Base-by-base conservation (phyloP, 345 rosid species). In the Barbarea vulgaris region DNA sequence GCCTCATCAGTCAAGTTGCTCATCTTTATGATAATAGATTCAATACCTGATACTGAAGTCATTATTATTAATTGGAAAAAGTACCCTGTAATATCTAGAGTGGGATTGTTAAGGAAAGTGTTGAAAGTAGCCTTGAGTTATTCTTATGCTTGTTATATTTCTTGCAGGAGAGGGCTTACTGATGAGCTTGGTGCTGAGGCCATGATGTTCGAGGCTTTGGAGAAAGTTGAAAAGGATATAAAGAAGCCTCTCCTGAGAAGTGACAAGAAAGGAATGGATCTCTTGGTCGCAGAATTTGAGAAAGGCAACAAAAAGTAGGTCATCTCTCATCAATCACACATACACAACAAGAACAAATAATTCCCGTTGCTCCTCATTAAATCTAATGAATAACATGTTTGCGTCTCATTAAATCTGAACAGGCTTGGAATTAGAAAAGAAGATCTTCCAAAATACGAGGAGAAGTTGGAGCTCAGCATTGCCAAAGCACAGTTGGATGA, bases 191-290 rank as follows among this genome's bases (percentile, higher is more conserved):
- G 98, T 81, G 89, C 86, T 8, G 99, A 96, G 87, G 87, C 87
- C 67, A 86, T 90, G 99, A 93, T 91, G 96, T 86, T 96, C 73
- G 96, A 89, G 73, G 97, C 98, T 56, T 70, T 96, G 78, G 99
- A 93, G 64, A 96, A 96, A 80, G 87, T 93, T 63, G 99, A 96
- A 64, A 89, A 86, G 30, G 95, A 96, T 66, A 84, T 90, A 25
- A 93, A 96, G 86, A 89, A 91, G 76, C 98, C 98, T 83, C 93
- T 96, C 42, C 62, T 96, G 93, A 89, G 98, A 86, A 74, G 82
- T 39, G 99, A 96, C 73, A 86, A 91, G 93, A 86, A 89, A 82
- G 93, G 86, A 77, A 93, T 93, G 98, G 84, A 89, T 69, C 88
- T 93, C 83, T 86, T 96, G 28, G 61, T 77, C 81, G 90, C 91